These are phyloP conservation scores for Rhododendron williamsianum DNA, from an alignment of 148 eudicot genomes.

Conservation along the genomic window DNA sequence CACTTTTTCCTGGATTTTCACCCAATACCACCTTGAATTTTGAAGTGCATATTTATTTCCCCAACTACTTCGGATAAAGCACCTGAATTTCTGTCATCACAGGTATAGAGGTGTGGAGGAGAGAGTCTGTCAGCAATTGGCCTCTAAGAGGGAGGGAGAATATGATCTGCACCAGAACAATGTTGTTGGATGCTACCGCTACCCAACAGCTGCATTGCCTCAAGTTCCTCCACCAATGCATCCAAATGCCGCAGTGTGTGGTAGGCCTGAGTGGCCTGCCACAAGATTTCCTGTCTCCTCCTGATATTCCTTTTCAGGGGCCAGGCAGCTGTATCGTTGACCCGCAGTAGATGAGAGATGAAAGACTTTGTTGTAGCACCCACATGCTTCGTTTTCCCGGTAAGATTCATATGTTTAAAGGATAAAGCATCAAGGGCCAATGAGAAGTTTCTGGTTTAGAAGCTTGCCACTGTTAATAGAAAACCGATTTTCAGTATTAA, in stretches of 20 bases:
- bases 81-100: neutral
- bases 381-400: neutral
- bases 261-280: no score
- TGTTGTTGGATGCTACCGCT: slow-evolving; percentile 1
- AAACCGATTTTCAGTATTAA: neutral
- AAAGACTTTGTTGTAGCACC: neutral
- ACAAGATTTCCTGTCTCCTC: no score
- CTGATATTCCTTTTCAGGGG: no score
- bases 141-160: slow-evolving; percentile 7
- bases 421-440: neutral
- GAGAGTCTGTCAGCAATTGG: neutral
- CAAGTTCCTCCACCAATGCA: no score
- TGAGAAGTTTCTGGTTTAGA: neutral
- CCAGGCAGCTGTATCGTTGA: no score
- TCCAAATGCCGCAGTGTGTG: no score
- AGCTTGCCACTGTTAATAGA: neutral
- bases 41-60: neutral
- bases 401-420: neutral
- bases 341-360: neutral
- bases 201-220: slow-evolving; percentile 5
- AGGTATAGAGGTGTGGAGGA: slow-evolving; percentile 13
- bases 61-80: neutral
- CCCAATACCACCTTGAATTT: neutral
- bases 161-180: neutral
- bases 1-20: neutral